Percentiles rank a stretch among this genome's conserved stretches.
phyloP scores from a whole-genome alignment of 495 filamentous ascomycete genomes.

The Opeltia flavorubescens region DNA sequence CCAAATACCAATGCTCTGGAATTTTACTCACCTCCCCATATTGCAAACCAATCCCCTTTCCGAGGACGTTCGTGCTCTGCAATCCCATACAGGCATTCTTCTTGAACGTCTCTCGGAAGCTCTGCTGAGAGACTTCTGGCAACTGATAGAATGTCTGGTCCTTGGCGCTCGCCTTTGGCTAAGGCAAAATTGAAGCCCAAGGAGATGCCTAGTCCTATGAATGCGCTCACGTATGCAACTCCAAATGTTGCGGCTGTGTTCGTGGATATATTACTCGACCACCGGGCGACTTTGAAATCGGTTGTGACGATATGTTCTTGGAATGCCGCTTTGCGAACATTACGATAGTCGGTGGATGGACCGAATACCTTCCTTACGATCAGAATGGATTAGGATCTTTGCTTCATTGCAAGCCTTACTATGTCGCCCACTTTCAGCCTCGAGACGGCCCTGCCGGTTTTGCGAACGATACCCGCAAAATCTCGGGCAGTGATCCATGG shows the following conservation, averaged over 20 bases:
- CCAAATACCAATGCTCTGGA: neutral
- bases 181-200: conserved; percentile 43
- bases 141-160: conserved; percentile 38
- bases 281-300: conserved; percentile 46
- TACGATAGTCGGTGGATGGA: conserved; percentile 57
- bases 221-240: conserved; percentile 49
- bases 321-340: conserved; percentile 52
- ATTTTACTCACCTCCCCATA: conserved; percentile 49
- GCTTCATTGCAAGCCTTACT: conserved; percentile 15
- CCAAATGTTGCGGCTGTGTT: conserved; percentile 45
- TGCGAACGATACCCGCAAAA: conserved; percentile 42
- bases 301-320: conserved; percentile 53
- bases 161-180: conserved; percentile 20
- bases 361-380: conserved; percentile 30
- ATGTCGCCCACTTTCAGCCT: conserved; percentile 39
- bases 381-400: neutral
- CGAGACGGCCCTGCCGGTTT: conserved; percentile 25
- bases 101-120: conserved; percentile 37
- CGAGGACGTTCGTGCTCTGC: conserved; percentile 27
- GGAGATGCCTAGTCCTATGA: conserved; percentile 43
- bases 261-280: conserved; percentile 32
- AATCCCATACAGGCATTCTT: conserved; percentile 37
- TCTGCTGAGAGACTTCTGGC: conserved; percentile 24
- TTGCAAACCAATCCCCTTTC: conserved; percentile 48
- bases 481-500: conserved; percentile 57